Conservation (phyloP, 1,284 basidiomycete genomes). For the Pseudozyma tsukubaensis region DNA sequence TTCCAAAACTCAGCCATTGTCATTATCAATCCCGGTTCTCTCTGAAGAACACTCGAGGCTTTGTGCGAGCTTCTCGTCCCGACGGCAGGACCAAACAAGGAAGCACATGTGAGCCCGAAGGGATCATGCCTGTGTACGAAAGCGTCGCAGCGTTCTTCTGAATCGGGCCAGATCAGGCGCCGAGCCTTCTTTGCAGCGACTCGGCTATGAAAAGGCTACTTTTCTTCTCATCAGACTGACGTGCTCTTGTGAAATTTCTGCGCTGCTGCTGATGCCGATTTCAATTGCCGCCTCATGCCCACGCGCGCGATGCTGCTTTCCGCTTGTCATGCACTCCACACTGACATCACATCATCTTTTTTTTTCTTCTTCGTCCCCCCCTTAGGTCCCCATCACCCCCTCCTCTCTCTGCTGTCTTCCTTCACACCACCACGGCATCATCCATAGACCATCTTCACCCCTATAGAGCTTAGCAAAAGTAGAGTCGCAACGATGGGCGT, state of each 20-base stretch:
- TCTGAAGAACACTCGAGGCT: too few relatives aligned
- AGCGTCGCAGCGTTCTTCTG: background rate
- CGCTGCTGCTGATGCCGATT: too few relatives aligned
- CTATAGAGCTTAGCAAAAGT: background rate
- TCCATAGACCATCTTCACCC: background rate
- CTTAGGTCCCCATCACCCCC: background rate
- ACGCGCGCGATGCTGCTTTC: too few relatives aligned
- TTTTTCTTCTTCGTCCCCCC: background rate
- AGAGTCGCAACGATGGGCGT: slow-evolving; percentile 3
- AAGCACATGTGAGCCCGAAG: too few relatives aligned
- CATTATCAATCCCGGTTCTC: background rate
- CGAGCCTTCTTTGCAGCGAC: background rate
- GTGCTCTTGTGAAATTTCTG: too few relatives aligned
- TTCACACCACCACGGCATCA: too few relatives aligned
- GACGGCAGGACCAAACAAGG: too few relatives aligned
- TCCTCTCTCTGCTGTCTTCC: background rate
- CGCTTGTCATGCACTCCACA: too few relatives aligned
- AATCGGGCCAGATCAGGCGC: background rate
- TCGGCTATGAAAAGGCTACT: background rate
- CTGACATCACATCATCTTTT: background rate
- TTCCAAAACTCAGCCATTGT: too few relatives aligned
- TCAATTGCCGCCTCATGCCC: too few relatives aligned
- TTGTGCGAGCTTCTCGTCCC: too few relatives aligned
- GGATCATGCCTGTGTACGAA: too few relatives aligned
- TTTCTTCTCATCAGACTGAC: background rate